phyloP scores from a whole-genome alignment of 345 rosid species.

The Bruguiera parviflora region DNA sequence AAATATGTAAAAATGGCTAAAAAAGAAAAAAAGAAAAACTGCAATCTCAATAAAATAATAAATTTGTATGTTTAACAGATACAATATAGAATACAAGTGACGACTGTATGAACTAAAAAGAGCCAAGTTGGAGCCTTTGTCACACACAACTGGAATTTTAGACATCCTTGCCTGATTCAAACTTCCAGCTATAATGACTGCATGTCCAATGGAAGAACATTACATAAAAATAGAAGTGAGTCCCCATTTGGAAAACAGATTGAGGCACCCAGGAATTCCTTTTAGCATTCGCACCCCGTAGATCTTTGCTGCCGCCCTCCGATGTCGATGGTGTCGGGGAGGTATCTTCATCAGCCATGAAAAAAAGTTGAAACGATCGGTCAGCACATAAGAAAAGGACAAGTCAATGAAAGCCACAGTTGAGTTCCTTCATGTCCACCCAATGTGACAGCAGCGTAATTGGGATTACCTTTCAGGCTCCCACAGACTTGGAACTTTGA shows the following conservation, averaged over 20 bases:
- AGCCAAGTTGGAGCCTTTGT: not conserved
- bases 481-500: too few species aligned
- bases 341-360: constrained; percentile 44
- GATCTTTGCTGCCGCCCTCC: constrained; percentile 61
- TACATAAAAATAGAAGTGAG: not conserved
- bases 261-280: not conserved
- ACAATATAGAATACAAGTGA: not conserved
- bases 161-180: not conserved
- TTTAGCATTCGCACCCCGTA: constrained; percentile 70
- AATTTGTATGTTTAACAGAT: not conserved
- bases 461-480: too few species aligned
- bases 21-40: too few species aligned
- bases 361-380: constrained; percentile 7
- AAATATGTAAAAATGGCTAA: too few species aligned
- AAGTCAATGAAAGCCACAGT: not conserved
- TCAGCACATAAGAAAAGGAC: not conserved
- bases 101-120: not conserved
- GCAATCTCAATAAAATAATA: not conserved
- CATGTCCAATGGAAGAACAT: not conserved
- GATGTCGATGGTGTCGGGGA: constrained; percentile 75
- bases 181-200: not conserved
- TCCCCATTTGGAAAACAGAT: not conserved
- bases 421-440: not conserved
- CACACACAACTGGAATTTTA: not conserved
- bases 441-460: too few species aligned